Base-by-base conservation (phyloP, 495 filamentous ascomycete genomes). In the Aspergillus bridgeri region DNA sequence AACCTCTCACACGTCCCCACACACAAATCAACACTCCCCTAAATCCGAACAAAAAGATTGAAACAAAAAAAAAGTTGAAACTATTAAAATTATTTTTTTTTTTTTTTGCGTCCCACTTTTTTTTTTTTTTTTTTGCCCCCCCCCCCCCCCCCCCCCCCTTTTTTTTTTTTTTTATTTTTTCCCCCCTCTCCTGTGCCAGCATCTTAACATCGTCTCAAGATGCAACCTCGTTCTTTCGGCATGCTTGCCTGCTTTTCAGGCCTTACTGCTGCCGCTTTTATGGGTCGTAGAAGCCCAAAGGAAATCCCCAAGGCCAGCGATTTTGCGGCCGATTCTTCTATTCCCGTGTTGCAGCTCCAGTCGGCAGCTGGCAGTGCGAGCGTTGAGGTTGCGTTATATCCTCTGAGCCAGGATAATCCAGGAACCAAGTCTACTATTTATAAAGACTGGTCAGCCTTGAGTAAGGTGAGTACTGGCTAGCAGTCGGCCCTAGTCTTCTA, bases 381-480 rank as follows among this genome's bases (percentile, higher is more conserved):
- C 33, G 65, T 64, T 3, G 60, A 66, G 2, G 45, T 57, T 51
- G 61, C 63, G 4, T 65, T 65, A 1, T 71, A 73, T 52, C 60
- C 66, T n/a, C 48, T 70, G 22, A 68, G 61, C 25, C 27, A 47
- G 1, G 56, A 38, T 6, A 64, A 27, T 2, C 63, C 57, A 6
- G 60, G 58, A 19, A 29, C 49, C 2, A 64, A 64, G 22, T 63
- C 63, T 2, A 68, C 67, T 15, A 73, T 73, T 47, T 60, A 72
- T 43, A 63, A 60, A 25, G 73, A 75, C 54, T 75, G 71, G 71
- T 56, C 61, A 0, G 54, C 48, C 0, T 70, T 71, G 47, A 53
- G 27, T 7, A 50, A 66, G 58, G 71, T 68, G 59, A 21, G 20
- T 54, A 51, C 33, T 61, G 6, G 38, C 48, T 9, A 52, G 18